A percentile compares a stretch with the other conserved stretches of the same genome.
These are phyloP conservation scores for Talaromyces atroroseus DNA, from an alignment of 2,329 filamentous ascomycete species.

Conservation along the genomic window DNA sequence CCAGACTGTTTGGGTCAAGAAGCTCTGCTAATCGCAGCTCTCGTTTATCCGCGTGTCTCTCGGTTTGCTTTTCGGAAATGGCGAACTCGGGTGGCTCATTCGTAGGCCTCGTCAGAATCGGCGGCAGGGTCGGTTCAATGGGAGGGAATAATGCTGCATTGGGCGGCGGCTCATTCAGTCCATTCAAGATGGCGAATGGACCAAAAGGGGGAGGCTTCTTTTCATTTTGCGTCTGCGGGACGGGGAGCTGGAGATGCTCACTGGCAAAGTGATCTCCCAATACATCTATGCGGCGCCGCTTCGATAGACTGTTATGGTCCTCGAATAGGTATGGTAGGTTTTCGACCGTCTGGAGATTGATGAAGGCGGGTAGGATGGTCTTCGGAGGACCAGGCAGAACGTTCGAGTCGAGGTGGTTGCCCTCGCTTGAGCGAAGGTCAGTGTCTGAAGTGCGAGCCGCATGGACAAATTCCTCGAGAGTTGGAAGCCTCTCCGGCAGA, in stretches of 20 bases:
- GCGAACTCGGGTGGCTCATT: constrained; percentile 15
- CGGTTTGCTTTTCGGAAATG: constrained; percentile 15
- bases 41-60: constrained; percentile 24
- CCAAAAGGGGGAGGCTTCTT: constrained; percentile 40
- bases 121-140: constrained; percentile 47
- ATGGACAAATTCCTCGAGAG: constrained; percentile 32
- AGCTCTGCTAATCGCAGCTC: constrained; percentile 34
- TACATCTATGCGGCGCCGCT: constrained; percentile 40
- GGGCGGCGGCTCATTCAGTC: constrained; percentile 59
- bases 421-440: constrained; percentile 22
- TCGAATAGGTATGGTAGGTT: constrained; percentile 40
- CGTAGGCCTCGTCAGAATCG: constrained; percentile 33
- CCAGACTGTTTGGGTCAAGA: constrained; percentile 21
- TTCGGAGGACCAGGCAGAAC: constrained; percentile 36
- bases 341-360: constrained; percentile 44
- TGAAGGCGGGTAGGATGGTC: constrained; percentile 41
- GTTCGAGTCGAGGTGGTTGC: constrained; percentile 25
- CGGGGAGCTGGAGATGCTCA: constrained; percentile 44
- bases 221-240: constrained; percentile 43
- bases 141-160: constrained; percentile 57
- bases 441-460: constrained; percentile 30
- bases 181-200: constrained; percentile 50
- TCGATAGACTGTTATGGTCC: constrained; percentile 33
- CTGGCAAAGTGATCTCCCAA: constrained; percentile 35
- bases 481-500: constrained; percentile 32